Conservation (phyloP, 495 filamentous ascomycete species). For the Penicillium psychrofluorescens region DNA sequence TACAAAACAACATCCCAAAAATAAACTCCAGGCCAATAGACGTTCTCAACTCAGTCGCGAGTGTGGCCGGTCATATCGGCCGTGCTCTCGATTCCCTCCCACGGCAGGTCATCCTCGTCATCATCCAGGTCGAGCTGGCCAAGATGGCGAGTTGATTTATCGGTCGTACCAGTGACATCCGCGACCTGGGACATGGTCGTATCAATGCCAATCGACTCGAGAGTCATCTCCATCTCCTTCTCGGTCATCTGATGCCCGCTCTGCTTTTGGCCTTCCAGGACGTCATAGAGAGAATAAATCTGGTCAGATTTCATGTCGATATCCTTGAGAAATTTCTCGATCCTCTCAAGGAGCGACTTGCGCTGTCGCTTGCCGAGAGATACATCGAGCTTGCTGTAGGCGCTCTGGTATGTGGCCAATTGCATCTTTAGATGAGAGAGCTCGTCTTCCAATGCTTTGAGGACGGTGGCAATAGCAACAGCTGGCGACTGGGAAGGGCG, state of each 20-base stretch:
- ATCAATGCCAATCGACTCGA: slow-evolving; percentile 51
- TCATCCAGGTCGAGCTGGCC: slow-evolving; percentile 27
- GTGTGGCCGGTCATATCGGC: slow-evolving; percentile 34
- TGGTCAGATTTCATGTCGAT: slow-evolving; percentile 79
- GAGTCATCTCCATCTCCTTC: slow-evolving; percentile 61
- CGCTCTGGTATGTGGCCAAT: slow-evolving; percentile 46
- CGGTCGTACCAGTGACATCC: slow-evolving; percentile 28
- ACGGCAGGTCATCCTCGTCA: slow-evolving; percentile 38
- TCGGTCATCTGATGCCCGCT: slow-evolving; percentile 57
- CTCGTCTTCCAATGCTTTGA: slow-evolving; percentile 78
- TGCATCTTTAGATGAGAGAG: slow-evolving; percentile 70
- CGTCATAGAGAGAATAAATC: slow-evolving; percentile 84
- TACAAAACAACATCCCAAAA: too few species aligned
- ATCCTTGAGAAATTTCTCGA: slow-evolving; percentile 54
- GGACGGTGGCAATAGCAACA: slow-evolving; percentile 69
- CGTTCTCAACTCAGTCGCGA: background rate
- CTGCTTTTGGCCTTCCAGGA: slow-evolving; percentile 73
- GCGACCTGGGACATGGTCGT: slow-evolving; percentile 11
- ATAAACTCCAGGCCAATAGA: background rate
- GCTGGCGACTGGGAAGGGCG: slow-evolving; percentile 68
- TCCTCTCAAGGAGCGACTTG: slow-evolving; percentile 54
- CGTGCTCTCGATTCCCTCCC: slow-evolving; percentile 49
- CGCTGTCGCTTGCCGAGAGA: slow-evolving; percentile 62
- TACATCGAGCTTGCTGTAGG: slow-evolving; percentile 63
- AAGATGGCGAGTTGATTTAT: slow-evolving; percentile 22